Evolutionary conservation across 768 basidiomycete genomes (phyloP).

Genomic region (Lenzites betulinus): DNA sequence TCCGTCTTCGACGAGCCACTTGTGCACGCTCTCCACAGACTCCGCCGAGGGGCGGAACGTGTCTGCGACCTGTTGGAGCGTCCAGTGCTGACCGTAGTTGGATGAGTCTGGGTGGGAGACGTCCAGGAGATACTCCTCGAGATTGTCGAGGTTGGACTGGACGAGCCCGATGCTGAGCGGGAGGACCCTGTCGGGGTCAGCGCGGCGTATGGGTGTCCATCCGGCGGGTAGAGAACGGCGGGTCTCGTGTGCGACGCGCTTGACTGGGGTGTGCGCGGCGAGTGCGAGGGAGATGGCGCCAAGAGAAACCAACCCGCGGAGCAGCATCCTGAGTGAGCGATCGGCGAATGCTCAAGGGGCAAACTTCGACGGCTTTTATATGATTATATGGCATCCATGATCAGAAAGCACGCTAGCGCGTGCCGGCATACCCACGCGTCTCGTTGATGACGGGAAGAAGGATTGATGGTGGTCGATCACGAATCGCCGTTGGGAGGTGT

Average conservation of each 20-base stretch:
- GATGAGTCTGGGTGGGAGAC: constrained; percentile 54
- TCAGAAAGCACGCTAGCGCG: background rate
- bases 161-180: constrained; percentile 51
- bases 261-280: constrained; percentile 8
- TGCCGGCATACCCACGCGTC: background rate
- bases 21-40: constrained; percentile 42
- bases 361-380: no score
- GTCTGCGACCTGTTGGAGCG: constrained; percentile 43
- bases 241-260: constrained; percentile 35
- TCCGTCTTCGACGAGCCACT: constrained; percentile 48
- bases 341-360: constrained; percentile 7
- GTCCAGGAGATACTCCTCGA: constrained; percentile 48
- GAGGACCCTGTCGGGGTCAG: constrained; percentile 38
- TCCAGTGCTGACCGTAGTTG: constrained; percentile 53
- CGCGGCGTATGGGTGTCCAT: constrained; percentile 43
- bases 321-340: constrained; percentile 4
- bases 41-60: constrained; percentile 48
- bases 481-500: no score
- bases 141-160: constrained; percentile 46
- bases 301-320: constrained; percentile 9
- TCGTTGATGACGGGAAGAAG: background rate
- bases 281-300: constrained; percentile 7
- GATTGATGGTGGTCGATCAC: no score
- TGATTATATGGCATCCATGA: background rate
- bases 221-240: constrained; percentile 36